Conservation (phyloP, 805 yeast species). For the Barnettozyma californica region DNA sequence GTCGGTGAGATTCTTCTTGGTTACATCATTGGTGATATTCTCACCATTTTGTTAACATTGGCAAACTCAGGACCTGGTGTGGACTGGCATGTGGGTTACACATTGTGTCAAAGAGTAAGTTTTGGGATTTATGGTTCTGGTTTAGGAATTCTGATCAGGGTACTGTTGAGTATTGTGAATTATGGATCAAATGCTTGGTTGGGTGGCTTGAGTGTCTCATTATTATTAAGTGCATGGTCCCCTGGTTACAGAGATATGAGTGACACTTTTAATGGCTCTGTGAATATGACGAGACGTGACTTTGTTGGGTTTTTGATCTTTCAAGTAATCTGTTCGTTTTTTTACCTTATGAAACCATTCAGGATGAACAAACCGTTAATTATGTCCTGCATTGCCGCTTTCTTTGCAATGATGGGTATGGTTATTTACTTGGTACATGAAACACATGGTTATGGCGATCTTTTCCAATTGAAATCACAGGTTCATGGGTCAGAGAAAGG, state of each 20-base stretch:
- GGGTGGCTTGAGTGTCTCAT: constrained; percentile 37
- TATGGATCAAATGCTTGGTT: constrained; percentile 42
- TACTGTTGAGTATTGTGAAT: constrained; percentile 41
- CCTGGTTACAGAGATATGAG: constrained; percentile 30
- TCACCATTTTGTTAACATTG: constrained; percentile 39
- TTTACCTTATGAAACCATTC: constrained; percentile 24
- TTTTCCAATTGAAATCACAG: constrained; percentile 27
- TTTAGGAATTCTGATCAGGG: constrained; percentile 36
- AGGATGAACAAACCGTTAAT: constrained; percentile 22
- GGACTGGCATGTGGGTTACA: constrained; percentile 45
- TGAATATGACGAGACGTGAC: constrained; percentile 27
- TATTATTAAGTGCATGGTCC: constrained; percentile 37
- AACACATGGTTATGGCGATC: constrained; percentile 31
- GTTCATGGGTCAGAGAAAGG: constrained; percentile 26
- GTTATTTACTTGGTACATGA: constrained; percentile 27
- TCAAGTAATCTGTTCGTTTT: constrained; percentile 26
- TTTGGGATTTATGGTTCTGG: constrained; percentile 43
- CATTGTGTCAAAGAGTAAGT: constrained; percentile 39
- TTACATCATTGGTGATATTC: constrained; percentile 37
- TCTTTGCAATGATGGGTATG: constrained; percentile 30
- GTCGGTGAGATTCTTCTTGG: constrained; percentile 42
- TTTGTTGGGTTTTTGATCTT: constrained; percentile 32
- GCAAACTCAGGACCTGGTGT: constrained; percentile 44
- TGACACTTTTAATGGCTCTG: constrained; percentile 29
- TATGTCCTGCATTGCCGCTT: constrained; percentile 21